phyloP scores from a whole-genome alignment of 2,329 filamentous ascomycete species.

The Blumeriella jaapii region DNA sequence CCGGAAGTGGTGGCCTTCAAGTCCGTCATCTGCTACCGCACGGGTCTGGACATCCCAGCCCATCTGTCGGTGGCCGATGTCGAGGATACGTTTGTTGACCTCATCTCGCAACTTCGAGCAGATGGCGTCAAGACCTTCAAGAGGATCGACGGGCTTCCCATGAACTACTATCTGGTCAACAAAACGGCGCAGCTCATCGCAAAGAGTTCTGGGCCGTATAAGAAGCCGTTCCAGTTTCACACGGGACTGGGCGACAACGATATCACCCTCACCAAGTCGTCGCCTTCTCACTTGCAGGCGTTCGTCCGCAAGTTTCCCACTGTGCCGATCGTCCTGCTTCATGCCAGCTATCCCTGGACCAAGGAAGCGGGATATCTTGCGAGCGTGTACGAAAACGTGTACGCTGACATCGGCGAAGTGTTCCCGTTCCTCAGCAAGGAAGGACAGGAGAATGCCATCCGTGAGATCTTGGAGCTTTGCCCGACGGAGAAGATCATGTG shows the following conservation, averaged over 20 bases:
- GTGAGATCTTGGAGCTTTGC: slow-evolving; percentile 63
- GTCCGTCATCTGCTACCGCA: slow-evolving; percentile 71
- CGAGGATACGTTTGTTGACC: slow-evolving; percentile 20
- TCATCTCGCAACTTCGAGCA: slow-evolving; percentile 16
- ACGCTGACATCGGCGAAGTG: slow-evolving; percentile 72
- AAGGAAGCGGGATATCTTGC: slow-evolving; percentile 70
- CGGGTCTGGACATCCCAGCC: slow-evolving; percentile 50
- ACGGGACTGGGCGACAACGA: slow-evolving; percentile 75
- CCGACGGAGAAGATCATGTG: slow-evolving; percentile 67
- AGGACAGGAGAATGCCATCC: slow-evolving; percentile 59
- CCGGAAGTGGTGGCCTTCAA: slow-evolving; percentile 69
- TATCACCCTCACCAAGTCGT: slow-evolving; percentile 56
- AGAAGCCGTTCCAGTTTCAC: slow-evolving; percentile 67
- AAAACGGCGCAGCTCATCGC: slow-evolving; percentile 47
- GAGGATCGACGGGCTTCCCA: slow-evolving; percentile 47
- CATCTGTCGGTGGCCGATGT: slow-evolving; percentile 28
- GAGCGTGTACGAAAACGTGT: slow-evolving; percentile 66
- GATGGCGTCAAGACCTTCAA: slow-evolving; percentile 29
- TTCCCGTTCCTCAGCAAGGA: slow-evolving; percentile 69
- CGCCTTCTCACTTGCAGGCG: slow-evolving; percentile 62
- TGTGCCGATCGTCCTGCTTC: slow-evolving; percentile 66
- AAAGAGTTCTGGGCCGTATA: slow-evolving; percentile 37
- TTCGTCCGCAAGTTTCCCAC: slow-evolving; percentile 59
- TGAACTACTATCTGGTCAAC: slow-evolving; percentile 63
- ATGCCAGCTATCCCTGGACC: slow-evolving; percentile 73